phyloP scores from a whole-genome alignment of 2,329 filamentous ascomycete species.

The Penicillium sp. region DNA sequence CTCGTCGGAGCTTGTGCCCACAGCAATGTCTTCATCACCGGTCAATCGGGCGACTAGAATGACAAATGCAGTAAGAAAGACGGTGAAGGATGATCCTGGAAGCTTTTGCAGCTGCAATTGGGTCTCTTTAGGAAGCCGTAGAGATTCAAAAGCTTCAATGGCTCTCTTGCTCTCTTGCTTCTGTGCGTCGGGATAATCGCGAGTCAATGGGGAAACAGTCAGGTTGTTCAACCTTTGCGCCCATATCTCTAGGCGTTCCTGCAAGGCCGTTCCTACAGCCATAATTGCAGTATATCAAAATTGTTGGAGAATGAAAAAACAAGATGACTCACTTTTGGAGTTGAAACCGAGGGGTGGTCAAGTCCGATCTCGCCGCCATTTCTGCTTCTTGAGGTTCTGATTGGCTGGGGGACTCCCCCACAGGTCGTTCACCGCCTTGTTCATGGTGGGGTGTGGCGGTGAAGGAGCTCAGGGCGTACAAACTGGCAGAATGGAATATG shows the following conservation, averaged over 20 bases:
- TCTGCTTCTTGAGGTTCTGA: constrained; percentile 10
- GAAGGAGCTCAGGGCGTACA: not conserved
- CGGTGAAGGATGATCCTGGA: constrained; percentile 38
- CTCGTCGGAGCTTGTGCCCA: constrained; percentile 45
- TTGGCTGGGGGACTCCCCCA: constrained; percentile 18
- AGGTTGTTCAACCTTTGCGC: constrained; percentile 42
- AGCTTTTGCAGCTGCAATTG: constrained; percentile 42
- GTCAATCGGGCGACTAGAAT: constrained; percentile 48
- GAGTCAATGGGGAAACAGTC: constrained; percentile 45
- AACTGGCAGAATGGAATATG: not conserved
- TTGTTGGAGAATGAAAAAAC: constrained; percentile 8
- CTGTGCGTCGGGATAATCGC: constrained; percentile 45
- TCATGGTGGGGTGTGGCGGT: constrained; percentile 1
- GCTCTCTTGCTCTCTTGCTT: constrained; percentile 39
- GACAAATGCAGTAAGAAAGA: constrained; percentile 46
- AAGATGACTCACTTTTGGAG: constrained; percentile 27
- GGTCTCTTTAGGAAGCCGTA: constrained; percentile 38
- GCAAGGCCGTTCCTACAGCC: constrained; percentile 35
- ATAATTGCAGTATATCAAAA: constrained; percentile 30
- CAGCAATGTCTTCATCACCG: constrained; percentile 51
- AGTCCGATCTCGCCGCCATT: constrained; percentile 31
- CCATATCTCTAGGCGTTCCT: constrained; percentile 45
- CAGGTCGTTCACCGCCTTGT: constrained; percentile 17
- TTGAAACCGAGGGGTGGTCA: constrained; percentile 29
- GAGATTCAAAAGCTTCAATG: constrained; percentile 46